These are phyloP conservation scores for Colletotrichum limetticola DNA, from an alignment of 2,329 filamentous ascomycete species.

Conservation along the genomic window DNA sequence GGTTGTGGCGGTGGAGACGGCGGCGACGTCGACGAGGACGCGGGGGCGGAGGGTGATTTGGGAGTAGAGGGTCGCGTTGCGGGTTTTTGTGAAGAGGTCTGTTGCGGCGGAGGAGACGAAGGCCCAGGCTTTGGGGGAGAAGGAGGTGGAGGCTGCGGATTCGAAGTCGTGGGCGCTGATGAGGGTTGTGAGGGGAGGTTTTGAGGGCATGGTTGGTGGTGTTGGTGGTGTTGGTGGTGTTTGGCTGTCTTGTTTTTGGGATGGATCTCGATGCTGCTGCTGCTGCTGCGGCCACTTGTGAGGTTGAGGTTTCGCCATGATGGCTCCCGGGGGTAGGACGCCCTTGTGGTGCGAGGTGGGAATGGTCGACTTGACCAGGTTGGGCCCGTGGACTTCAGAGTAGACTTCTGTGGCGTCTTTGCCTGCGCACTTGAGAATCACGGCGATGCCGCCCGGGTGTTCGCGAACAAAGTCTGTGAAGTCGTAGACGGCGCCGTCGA, in stretches of 20 bases:
- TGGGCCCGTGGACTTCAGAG: conserved; percentile 59
- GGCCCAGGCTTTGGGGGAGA: conserved; percentile 74
- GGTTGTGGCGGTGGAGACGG: conserved; percentile 59
- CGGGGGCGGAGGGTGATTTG: conserved; percentile 69
- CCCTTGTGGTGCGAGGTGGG: conserved; percentile 60
- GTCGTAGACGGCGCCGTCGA: conserved; percentile 74
- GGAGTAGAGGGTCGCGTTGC: conserved; percentile 65
- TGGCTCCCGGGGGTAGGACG: conserved; percentile 42
- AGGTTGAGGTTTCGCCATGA: conserved; percentile 15
- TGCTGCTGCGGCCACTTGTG: conserved; percentile 23
- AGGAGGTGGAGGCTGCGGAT: conserved; percentile 61
- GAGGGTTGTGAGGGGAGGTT: conserved; percentile 62
- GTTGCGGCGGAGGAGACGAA: conserved; percentile 76
- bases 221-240: background rate
- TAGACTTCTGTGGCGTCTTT: conserved; percentile 65
- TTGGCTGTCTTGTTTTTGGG: background rate
- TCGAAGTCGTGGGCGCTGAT: conserved; percentile 72
- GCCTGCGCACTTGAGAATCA: conserved; percentile 62
- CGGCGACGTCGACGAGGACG: conserved; percentile 65
- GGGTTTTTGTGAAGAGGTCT: conserved; percentile 65
- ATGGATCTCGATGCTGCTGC: conserved; percentile 38
- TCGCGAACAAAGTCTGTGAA: conserved; percentile 68
- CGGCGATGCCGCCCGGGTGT: conserved; percentile 50
- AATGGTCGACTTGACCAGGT: conserved; percentile 52
- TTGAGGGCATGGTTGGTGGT: conserved; percentile 36